Conservation (phyloP, 192 early-diverging fungal genomes). For the Coemansia umbellata region DNA sequence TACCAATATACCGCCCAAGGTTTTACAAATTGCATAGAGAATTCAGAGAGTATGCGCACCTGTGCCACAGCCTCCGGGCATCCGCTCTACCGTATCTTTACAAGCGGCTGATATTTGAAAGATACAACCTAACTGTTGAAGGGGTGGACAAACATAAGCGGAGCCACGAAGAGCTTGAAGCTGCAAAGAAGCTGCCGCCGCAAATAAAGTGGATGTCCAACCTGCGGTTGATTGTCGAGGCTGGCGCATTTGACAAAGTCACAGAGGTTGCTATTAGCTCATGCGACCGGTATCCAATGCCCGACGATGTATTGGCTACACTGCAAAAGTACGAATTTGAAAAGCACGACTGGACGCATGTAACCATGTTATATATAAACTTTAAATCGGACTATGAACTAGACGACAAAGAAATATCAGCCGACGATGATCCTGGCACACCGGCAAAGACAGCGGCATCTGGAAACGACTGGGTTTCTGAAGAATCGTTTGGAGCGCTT, state of each 20-base stretch:
- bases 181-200: constrained; percentile 16
- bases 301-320: constrained; percentile 20
- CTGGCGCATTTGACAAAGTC: background rate
- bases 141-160: constrained; percentile 8
- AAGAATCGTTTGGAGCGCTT: constrained; percentile 24
- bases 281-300: constrained; percentile 19
- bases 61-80: constrained; percentile 18
- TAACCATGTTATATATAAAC: constrained; percentile 6
- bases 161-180: constrained; percentile 13
- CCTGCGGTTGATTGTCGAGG: background rate
- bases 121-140: constrained; percentile 22
- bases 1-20: constrained; percentile 13
- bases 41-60: constrained; percentile 7
- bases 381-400: constrained; percentile 28
- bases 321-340: constrained; percentile 13
- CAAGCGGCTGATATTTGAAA: constrained; percentile 28
- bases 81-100: constrained; percentile 10
- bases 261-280: constrained; percentile 16
- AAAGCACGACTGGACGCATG: constrained; percentile 8
- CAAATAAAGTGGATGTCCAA: constrained; percentile 22
- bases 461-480: constrained; percentile 22
- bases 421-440: background rate
- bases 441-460: background rate
- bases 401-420: constrained; percentile 8
- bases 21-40: constrained; percentile 13